These are phyloP conservation scores for Gleditsia sinensis DNA, from an alignment of 306 rosid genomes.

Conservation along the genomic window DNA sequence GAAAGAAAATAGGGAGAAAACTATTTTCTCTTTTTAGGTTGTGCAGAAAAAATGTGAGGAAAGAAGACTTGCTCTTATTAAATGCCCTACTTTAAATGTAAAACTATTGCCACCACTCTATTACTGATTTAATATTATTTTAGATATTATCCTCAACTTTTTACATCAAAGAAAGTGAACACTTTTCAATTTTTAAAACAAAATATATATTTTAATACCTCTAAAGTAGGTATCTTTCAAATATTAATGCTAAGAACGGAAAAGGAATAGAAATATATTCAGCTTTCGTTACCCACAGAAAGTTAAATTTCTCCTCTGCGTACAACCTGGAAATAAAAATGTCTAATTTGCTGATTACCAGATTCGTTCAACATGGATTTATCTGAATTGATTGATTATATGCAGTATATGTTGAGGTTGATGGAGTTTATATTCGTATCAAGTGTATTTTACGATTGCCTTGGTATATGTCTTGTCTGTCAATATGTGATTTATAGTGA, in stretches of 20 bases:
- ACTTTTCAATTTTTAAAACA: too few relatives aligned
- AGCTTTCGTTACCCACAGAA: background rate
- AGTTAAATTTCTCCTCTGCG: constrained; percentile 3
- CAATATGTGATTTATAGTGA: background rate
- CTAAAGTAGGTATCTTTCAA: background rate
- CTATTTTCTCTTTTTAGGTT: background rate
- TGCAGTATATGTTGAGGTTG: background rate
- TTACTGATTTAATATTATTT: background rate
- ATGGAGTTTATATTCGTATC: background rate
- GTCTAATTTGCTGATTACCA: constrained; percentile 11
- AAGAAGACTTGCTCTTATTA: background rate
- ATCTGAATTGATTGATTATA: constrained; percentile 4
- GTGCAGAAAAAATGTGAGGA: background rate
- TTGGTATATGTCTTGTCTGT: background rate
- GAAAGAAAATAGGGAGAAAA: background rate
- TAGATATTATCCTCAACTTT: too few relatives aligned
- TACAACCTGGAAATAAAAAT: background rate
- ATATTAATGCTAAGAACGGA: background rate
- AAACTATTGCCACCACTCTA: background rate
- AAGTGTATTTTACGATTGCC: background rate
- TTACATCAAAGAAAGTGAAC: too few relatives aligned
- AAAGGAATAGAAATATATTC: background rate
- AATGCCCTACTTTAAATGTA: background rate
- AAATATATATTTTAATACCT: background rate
- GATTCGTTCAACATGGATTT: constrained; percentile 4